Base-by-base conservation (phyloP, 2,329 filamentous ascomycete species). In the Aspergillus neoniger region DNA sequence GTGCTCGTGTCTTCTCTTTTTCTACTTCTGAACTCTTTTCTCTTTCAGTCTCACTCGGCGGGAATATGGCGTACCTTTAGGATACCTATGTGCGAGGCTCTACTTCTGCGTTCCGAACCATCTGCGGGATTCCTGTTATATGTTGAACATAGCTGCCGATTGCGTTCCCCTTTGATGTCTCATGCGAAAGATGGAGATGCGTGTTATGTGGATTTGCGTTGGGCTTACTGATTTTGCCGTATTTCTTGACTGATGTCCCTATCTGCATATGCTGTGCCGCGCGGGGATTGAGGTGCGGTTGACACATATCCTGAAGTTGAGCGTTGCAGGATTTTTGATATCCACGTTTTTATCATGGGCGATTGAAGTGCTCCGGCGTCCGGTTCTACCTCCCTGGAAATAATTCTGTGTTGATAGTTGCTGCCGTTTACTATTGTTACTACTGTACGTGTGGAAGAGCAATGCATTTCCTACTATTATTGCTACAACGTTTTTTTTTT, bases 301-400 rank as follows among this genome's bases (percentile, higher is more conserved):
- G 53, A 38, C 62, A 47, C 39, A 41, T 55, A 32, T 44, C 15
- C 39, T 53, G 53, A 43, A 55, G 53, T 55, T 65, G 53, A 55
- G 43, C 43, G 53, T 55, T 55, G 41, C 41, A 23, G 39, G 41
- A 32, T 30, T 55, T 64, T 71, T 74, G 72, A 75, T 75, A 75
- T 74, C 72, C 73, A 70, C 70, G 65, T 72, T 62, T 60, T 52
- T 36, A 36, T 36, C 61, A 61, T 65, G 59, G 71, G 72, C 70
- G 69, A 73, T 65, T 69, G 69, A 65, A 64, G 61, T 60, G 54
- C 44, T 47, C 39, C 25, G 53, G 53, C 53, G 53, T 47, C 38
- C 15, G 52, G 52, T 44, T 30, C 17, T 55, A 19, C 23, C 28
- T 30, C 19, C 30, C n/a, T 43, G 53, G 43, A 55, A 32, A 55